phyloP scores from a whole-genome alignment of 805 yeast species.

The Lipomyces yamadae region DNA sequence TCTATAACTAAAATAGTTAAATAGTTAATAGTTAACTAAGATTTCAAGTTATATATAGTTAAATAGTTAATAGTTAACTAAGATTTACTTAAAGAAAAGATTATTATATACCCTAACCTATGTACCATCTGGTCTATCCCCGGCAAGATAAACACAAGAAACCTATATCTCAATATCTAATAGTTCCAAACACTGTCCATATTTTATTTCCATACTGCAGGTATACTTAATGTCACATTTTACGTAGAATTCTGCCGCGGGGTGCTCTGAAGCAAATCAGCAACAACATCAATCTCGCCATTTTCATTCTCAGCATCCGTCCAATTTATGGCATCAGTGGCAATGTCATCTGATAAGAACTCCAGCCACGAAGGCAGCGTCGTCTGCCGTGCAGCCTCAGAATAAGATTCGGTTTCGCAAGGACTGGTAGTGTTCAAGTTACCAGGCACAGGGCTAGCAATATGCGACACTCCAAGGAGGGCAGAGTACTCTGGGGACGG shows the following conservation, averaged over 20 bases:
- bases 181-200: neutral
- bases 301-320: neutral
- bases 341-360: slow-evolving; percentile 27
- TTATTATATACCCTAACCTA: neutral
- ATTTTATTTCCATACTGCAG: neutral
- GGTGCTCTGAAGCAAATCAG: slow-evolving; percentile 4
- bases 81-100: no score
- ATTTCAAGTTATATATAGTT: no score
- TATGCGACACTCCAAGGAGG: neutral
- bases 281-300: slow-evolving; percentile 4
- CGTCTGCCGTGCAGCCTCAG: slow-evolving; percentile 24
- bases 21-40: no score
- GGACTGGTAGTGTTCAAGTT: neutral
- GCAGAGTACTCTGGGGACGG: neutral
- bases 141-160: no score
- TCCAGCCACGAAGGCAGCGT: slow-evolving; percentile 34
- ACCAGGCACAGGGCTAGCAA: neutral
- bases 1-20: no score
- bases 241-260: neutral
- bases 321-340: slow-evolving; percentile 8
- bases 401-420: slow-evolving; percentile 24
- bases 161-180: no score
- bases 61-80: no score
- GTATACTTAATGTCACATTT: neutral
- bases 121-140: neutral